Base-by-base conservation (phyloP, 2,329 filamentous ascomycete species). In the Curvularia verruculosa region DNA sequence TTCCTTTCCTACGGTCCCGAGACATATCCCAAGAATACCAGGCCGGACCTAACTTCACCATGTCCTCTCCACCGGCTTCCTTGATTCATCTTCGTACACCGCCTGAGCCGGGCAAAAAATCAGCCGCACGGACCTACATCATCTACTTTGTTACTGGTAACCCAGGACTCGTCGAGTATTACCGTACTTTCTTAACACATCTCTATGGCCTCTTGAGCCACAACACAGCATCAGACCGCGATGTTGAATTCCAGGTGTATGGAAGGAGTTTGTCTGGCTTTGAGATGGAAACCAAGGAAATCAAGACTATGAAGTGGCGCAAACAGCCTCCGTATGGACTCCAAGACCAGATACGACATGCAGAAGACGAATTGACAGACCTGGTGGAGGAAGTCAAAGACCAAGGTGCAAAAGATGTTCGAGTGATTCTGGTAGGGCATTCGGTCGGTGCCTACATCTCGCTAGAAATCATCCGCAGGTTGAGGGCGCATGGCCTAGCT, bases 111-210 rank as follows among this genome's bases (percentile, higher is more conserved):
- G 61, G 60, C 3, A 60, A 63, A 28, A 71, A 70, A 54, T 45
- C 58, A 6, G 60, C 68, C 2, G 51, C 59, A 4, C 59, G 55
- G 45, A 70, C 65, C 40, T 77, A 79, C 58, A 83, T 92, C 48
- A 78, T 93, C 64, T 92, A 87, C 78, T 89, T 91, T 75, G 82
- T 94, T 39, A 85, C 88, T 26, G 90, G 90, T 19, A 94, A 94
- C 63, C 90, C 90, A 5, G 90, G 90, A 5, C 80, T 92, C 18
- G 84, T 92, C 49, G 84, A 83, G 54, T 94, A 90, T 81, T 94
- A 94, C 75, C 78, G 77, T 55, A 81, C 84, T 36, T 94, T 92
- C 74, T 80, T 92, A 10, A 78, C 78, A 0, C 79, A 82, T 13
- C 77, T 92, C 2, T 80, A 85, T 44, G 71, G 75, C 0, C 75